Evolutionary conservation across 2,329 filamentous ascomycete species (phyloP), one percentile per base, ranked within the genome.

Genomic region (Clonostachys sp.): DNA sequence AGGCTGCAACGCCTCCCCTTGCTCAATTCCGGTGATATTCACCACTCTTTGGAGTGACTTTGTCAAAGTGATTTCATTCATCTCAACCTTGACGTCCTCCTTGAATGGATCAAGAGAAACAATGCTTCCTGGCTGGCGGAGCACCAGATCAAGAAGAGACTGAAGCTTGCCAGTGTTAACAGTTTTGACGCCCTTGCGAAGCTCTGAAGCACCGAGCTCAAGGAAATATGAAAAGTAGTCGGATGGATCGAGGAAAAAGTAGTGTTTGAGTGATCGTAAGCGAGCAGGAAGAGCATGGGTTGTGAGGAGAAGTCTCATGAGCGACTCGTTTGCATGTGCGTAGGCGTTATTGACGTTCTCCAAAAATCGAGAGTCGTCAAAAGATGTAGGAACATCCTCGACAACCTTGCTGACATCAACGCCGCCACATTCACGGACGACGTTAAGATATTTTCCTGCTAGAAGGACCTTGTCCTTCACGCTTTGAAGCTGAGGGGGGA

Each of bases 211-310:
- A 47, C 90, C 85, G 17, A 99, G 83, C 62, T 99, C 94, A 50
- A 99, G 83, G 65, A 99, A 99, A 67, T 97, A 95, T 4, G 91
- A 91, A 67, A 99, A 97, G 72, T 96, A 99, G 65, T 99, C 94
- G 34, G 94, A 96, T 9, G 91, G 87, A 58, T 97, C 92, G 52
- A 99, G 84, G 75, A 99, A 99, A 74, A 97, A 99, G 72, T 99
- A 99, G 67, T 99, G 94, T 65, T 99, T 99, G 38, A 99, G 75
- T 13, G 92, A 97, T 42, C 87, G 83, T 48, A 99, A 77, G 36
- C 94, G 83, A 30, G 89, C 87, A 1, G 92, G 91, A 6, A 99
- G 79, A 12, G 89, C 89, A 62, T 99, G 94, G 7, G 94, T 94
- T 1, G 92, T 97, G 39, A 99, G 77, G 4, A 99, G 83, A 0